Base-by-base conservation (phyloP, 805 yeast species). In the Ogataea pilisensis region DNA sequence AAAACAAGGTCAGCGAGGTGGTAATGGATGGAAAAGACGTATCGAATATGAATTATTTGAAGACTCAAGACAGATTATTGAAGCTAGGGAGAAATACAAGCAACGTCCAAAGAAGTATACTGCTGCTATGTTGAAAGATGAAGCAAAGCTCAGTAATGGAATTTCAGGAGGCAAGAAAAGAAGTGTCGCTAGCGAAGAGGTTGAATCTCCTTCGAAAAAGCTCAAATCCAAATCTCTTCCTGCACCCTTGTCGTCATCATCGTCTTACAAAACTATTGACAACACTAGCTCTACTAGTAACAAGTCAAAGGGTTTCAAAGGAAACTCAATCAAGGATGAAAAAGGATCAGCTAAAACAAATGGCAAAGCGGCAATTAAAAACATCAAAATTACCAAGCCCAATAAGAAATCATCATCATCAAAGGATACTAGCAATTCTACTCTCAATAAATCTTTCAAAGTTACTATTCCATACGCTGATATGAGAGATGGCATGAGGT, bases 41-140 rank as follows among this genome's bases (percentile, higher is more conserved):
- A 60, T 84, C 1, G 97, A 90, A 49, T 68, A 72, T 44, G 97
- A 82, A 52, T 65, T 77, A 26, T 58, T 80, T 0, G 71, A 70
- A 26, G 96, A 89, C 60, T 66, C 85, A 1, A 77, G 73, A 35
- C 48, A 58, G 31, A 79, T 82, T 22, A 44, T 75, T 5, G 66
- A 64, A 14, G 78, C 80, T 34, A 72, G 84, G 22, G 73, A 69
- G 26, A 45, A 46, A 5, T 57, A 58, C 34, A 50, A 45, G 34
- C 13, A 37, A 11, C 45, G 48, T 11, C 64, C 62, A 9, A 45
- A 45, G 38, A 53, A 50, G 31, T 24, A 25, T 21, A n/a, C 38
- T 2, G 41, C 37, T 3, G 21, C 34, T n/a, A 17, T 9, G 21
- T 25, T 26, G 30, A 38, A 33, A 22, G 35, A 20, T 1, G 19